Conservation (phyloP, 768 basidiomycete species). For the Suillus brevipes region DNA sequence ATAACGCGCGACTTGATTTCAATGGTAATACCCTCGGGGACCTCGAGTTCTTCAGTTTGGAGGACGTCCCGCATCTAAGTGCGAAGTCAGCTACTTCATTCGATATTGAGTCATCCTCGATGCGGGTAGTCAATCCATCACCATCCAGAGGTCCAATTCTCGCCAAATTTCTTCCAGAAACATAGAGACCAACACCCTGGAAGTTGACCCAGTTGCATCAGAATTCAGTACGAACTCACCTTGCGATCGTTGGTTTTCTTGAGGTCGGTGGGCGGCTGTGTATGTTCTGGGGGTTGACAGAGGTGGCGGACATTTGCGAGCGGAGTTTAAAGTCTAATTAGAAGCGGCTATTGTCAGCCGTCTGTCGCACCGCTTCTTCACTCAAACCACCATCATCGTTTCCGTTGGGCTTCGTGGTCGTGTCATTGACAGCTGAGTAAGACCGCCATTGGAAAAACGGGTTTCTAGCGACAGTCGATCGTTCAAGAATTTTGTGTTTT, state of each 20-base stretch:
- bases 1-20: constrained; percentile 89
- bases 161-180: constrained; percentile 8
- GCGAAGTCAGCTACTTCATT: constrained; percentile 21
- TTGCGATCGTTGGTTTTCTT: constrained; percentile 28
- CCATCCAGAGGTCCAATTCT: background rate
- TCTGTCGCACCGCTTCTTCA: constrained; percentile 34
- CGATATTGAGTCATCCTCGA: constrained; percentile 33
- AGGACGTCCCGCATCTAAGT: constrained; percentile 87
- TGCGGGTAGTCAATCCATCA: constrained; percentile 41
- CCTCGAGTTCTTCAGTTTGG: constrained; percentile 89
- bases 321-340: constrained; percentile 36
- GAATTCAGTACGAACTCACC: constrained; percentile 24
- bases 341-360: constrained; percentile 28
- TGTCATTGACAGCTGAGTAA: constrained; percentile 51
- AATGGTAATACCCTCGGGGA: constrained; percentile 85
- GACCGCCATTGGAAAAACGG: constrained; percentile 41
- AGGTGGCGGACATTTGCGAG: constrained; percentile 28
- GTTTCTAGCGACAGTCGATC: constrained; percentile 28
- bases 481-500: constrained; percentile 37
- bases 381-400: constrained; percentile 49
- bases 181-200: background rate
- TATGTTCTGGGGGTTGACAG: constrained; percentile 10
- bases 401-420: constrained; percentile 34
- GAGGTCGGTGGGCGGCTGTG: constrained; percentile 21
- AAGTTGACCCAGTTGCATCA: background rate